Conservation (phyloP, 768 basidiomycete species). For the Suillus sp. region DNA sequence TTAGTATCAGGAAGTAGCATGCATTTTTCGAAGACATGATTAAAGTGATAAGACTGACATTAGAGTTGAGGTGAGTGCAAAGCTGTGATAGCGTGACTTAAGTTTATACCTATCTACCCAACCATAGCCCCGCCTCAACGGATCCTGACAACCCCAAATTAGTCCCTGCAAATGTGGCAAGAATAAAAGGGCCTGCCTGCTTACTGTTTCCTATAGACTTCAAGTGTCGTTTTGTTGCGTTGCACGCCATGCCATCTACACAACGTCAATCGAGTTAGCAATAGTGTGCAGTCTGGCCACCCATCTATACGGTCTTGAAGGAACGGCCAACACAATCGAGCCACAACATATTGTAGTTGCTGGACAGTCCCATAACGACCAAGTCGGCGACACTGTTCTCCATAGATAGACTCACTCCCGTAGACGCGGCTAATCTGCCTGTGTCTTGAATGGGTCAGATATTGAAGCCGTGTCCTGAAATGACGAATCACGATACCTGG, state of each 20-base stretch:
- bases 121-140: neutral
- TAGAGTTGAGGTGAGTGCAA: constrained; percentile 54
- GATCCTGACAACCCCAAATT: constrained; percentile 34
- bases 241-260: constrained; percentile 61
- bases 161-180: neutral
- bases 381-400: neutral
- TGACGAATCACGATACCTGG: constrained; percentile 60
- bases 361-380: constrained; percentile 47
- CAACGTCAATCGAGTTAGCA: constrained; percentile 48
- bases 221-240: constrained; percentile 58
- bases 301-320: no score
- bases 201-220: constrained; percentile 53
- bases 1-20: neutral
- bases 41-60: constrained; percentile 32
- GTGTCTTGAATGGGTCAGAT: constrained; percentile 44
- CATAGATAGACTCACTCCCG: neutral
- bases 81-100: constrained; percentile 50
- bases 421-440: neutral
- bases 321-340: constrained; percentile 55
- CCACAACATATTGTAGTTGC: constrained; percentile 19
- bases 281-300: constrained; percentile 22
- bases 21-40: neutral
- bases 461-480: constrained; percentile 56
- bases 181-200: constrained; percentile 10
- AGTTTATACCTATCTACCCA: constrained; percentile 44